phyloP scores from a whole-genome alignment of 495 filamentous ascomycete species.

The Lichina pygmaea region DNA sequence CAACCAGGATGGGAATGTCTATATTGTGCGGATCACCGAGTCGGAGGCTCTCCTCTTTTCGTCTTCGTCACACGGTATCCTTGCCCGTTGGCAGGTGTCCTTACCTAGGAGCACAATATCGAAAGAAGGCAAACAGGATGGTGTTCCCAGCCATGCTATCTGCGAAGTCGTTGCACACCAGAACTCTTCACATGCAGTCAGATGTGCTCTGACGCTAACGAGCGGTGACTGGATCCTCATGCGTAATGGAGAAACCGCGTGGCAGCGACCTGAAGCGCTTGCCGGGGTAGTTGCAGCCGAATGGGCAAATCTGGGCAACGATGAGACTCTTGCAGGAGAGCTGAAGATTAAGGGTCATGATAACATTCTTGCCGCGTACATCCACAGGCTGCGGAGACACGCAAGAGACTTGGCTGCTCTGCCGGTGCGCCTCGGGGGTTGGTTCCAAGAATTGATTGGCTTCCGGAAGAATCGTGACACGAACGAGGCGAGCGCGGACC shows the following conservation, averaged over 20 bases:
- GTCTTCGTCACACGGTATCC: slow-evolving; percentile 45
- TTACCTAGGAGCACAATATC: slow-evolving; percentile 7
- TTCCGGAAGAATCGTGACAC: no score
- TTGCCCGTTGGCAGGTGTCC: slow-evolving; percentile 38
- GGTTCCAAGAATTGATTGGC: no score
- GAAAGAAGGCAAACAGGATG: neutral
- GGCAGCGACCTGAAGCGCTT: slow-evolving; percentile 62
- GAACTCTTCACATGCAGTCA: slow-evolving; percentile 39
- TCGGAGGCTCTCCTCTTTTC: slow-evolving; percentile 47
- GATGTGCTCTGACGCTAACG: slow-evolving; percentile 41
- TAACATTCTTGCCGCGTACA: slow-evolving; percentile 51
- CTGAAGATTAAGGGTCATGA: slow-evolving; percentile 68
- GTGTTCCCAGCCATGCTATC: slow-evolving; percentile 24
- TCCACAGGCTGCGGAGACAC: slow-evolving; percentile 69
- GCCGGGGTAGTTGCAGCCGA: slow-evolving; percentile 45
- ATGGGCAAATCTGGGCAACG: slow-evolving; percentile 42
- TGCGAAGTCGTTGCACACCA: slow-evolving; percentile 56
- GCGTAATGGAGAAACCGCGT: slow-evolving; percentile 52
- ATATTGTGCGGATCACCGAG: slow-evolving; percentile 56
- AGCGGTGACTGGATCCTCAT: slow-evolving; percentile 65
- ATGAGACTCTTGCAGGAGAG: slow-evolving; percentile 47
- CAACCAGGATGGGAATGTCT: slow-evolving; percentile 52
- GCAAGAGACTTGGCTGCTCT: slow-evolving; percentile 49
- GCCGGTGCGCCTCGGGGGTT: slow-evolving; percentile 26
- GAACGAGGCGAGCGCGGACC: slow-evolving; percentile 8